phyloP scores from a whole-genome alignment of 257 asterid genomes.

The Gentiana straminea region DNA sequence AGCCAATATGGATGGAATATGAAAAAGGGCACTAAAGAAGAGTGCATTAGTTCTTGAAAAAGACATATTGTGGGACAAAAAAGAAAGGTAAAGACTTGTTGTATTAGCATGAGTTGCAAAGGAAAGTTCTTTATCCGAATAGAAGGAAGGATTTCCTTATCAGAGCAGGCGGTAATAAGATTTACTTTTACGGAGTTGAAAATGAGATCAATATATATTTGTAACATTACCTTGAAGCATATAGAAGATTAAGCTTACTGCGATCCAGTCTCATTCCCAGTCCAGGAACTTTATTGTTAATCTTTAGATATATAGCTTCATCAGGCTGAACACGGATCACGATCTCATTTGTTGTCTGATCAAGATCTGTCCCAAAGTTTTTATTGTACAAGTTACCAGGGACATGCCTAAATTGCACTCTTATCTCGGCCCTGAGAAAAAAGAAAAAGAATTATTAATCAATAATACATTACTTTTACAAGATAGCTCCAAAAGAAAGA shows the following conservation, averaged over 20 bases:
- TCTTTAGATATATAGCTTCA: slow-evolving; percentile 81
- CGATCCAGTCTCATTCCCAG: slow-evolving; percentile 85
- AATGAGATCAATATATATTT: not conserved
- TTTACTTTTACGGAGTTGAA: not conserved
- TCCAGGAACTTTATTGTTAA: slow-evolving; percentile 95
- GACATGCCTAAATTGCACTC: slow-evolving; percentile 93
- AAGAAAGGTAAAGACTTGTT: too few relatives aligned
- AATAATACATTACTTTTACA: not conserved
- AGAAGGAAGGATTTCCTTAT: too few relatives aligned
- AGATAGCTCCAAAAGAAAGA: not conserved
- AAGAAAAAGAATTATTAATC: slow-evolving; percentile 5
- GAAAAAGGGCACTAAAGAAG: too few relatives aligned
- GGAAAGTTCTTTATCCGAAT: too few relatives aligned
- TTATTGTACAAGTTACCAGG: slow-evolving; percentile 81
- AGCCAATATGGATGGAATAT: too few relatives aligned
- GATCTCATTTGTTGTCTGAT: slow-evolving; percentile 86
- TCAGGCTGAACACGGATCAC: slow-evolving; percentile 98
- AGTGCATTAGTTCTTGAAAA: too few relatives aligned
- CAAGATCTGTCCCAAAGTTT: slow-evolving; percentile 66
- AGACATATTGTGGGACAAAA: too few relatives aligned
- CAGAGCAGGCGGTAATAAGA: not conserved
- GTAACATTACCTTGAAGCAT: slow-evolving; percentile 65
- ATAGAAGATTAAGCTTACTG: slow-evolving; percentile 87
- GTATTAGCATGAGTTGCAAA: too few relatives aligned
- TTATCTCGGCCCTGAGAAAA: slow-evolving; percentile 61